Evolutionary conservation across 805 yeast genomes (phyloP).

Genomic region (Priceomyces medius): DNA sequence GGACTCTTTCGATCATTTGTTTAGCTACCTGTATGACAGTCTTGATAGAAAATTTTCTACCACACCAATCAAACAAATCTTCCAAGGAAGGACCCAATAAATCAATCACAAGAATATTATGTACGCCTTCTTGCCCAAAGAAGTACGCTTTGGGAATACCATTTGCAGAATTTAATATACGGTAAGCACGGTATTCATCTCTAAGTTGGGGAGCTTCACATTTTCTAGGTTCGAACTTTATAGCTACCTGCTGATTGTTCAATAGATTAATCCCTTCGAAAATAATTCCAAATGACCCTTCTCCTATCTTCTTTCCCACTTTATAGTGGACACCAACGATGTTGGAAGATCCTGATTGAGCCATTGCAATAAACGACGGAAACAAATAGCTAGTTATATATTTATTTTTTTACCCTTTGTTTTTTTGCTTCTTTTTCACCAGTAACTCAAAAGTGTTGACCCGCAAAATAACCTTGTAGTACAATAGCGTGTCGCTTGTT

Average conservation of each 20-base stretch:
- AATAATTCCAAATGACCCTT: conserved; percentile 96
- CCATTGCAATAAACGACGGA: conserved; percentile 23
- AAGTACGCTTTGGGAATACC: conserved; percentile 97
- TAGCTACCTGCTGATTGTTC: conserved; percentile 91
- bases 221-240: conserved; percentile 94
- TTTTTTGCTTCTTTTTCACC: background rate
- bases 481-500: background rate
- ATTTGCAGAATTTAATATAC: conserved; percentile 72
- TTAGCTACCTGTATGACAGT: conserved; percentile 92
- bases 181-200: conserved; percentile 95
- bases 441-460: background rate
- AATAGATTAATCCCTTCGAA: conserved; percentile 93
- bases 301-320: conserved; percentile 97
- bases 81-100: conserved; percentile 93
- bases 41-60: conserved; percentile 80
- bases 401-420: background rate
- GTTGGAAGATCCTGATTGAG: conserved; percentile 47
- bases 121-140: conserved; percentile 97
- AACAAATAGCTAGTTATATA: background rate
- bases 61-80: conserved; percentile 98
- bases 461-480: background rate
- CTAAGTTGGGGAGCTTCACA: conserved; percentile 96
- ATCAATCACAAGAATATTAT: conserved; percentile 91
- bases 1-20: conserved; percentile 88
- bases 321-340: conserved; percentile 94